Conservation (phyloP, 768 basidiomycete genomes). For the Lentinula boryana region DNA sequence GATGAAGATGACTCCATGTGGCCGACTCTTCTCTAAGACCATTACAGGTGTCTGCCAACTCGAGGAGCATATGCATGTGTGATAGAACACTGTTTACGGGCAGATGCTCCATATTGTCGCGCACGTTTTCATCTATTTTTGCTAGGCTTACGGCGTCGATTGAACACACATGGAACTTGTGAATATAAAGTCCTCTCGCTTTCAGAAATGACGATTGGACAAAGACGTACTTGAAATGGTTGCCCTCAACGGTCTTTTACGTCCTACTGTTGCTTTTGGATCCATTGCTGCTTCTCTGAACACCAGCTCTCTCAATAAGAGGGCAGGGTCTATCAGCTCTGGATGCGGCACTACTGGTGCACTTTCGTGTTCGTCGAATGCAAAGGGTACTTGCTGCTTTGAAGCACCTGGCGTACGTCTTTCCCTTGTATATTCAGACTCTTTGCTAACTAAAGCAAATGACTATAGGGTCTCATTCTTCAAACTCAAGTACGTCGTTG, state of each 20-base stretch:
- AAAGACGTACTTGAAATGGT: neutral
- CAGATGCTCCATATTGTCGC: neutral
- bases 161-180: neutral
- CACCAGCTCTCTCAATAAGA: neutral
- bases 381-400: conserved; percentile 54
- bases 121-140: neutral
- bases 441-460: neutral
- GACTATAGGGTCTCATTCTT: conserved; percentile 48
- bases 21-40: neutral
- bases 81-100: neutral
- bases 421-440: neutral
- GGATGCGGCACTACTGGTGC: conserved; percentile 45
- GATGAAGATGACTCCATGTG: neutral
- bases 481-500: conserved; percentile 39
- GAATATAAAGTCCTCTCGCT: neutral
- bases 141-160: neutral
- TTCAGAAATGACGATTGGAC: neutral
- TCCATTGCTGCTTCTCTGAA: neutral
- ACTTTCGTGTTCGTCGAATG: conserved; percentile 45
- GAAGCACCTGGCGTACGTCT: conserved; percentile 56
- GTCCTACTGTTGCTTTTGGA: neutral
- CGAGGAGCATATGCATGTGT: neutral
- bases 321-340: conserved; percentile 27
- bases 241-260: neutral
- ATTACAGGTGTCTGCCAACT: too few relatives aligned